These are phyloP conservation scores for Vitis cinerea DNA, from an alignment of 164 flowering plant species.

Conservation along the genomic window DNA sequence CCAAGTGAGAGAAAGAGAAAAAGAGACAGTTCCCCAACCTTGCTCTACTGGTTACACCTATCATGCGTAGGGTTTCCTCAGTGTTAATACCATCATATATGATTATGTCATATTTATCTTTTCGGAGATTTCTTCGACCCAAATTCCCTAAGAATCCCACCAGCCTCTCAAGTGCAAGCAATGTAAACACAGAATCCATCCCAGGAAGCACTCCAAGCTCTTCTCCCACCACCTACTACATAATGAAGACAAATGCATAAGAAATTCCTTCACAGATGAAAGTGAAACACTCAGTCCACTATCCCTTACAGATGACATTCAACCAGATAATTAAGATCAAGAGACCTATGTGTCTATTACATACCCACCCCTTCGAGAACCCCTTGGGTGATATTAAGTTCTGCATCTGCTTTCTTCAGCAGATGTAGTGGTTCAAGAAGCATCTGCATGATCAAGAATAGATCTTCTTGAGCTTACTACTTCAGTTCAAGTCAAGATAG, in stretches of 20 bases:
- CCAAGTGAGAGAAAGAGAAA: conserved; percentile 10
- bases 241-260: conserved; percentile 9
- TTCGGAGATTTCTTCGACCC: conserved; percentile 21
- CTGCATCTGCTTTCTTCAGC: conserved; percentile 84
- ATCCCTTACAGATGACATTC: background rate
- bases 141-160: conserved; percentile 37
- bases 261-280: conserved; percentile 7
- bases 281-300: conserved; percentile 1
- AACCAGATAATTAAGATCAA: background rate
- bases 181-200: conserved; percentile 84
- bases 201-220: conserved; percentile 97
- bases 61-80: conserved; percentile 76
- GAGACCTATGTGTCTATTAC: conserved; percentile 22
- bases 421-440: conserved; percentile 82
- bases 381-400: conserved; percentile 80
- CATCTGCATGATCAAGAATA: conserved; percentile 51
- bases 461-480: background rate
- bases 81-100: conserved; percentile 80
- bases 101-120: conserved; percentile 56
- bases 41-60: conserved; percentile 67
- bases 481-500: background rate
- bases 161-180: conserved; percentile 48
- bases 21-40: conserved; percentile 41
- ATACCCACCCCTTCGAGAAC: conserved; percentile 95
- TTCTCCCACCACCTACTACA: conserved; percentile 84